Evolutionary conservation across 177 flowering plant genomes (phyloP).

Genomic region (Tripterygium wilfordii): DNA sequence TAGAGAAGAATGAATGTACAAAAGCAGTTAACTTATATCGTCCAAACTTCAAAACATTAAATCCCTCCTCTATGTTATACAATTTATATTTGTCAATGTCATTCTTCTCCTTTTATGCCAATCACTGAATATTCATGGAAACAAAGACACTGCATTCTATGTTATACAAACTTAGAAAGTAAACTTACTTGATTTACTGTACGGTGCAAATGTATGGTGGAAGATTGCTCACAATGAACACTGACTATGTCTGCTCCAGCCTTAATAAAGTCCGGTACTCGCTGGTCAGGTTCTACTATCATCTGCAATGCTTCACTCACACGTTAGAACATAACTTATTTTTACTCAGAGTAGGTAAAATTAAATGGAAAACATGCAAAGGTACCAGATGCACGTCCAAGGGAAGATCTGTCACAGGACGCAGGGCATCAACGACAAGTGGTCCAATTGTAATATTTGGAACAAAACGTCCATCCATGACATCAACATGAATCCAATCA

Average conservation of each 20-base stretch:
- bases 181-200: conserved; percentile 81
- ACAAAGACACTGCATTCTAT: too few species aligned
- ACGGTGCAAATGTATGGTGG: conserved; percentile 96
- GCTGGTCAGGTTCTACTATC: conserved; percentile 99
- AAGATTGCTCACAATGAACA: conserved; percentile 89
- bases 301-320: conserved; percentile 47
- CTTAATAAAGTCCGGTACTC: conserved; percentile 94
- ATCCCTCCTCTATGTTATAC: too few species aligned
- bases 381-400: conserved; percentile 97
- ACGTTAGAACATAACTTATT: conserved; percentile 19
- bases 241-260: conserved; percentile 99
- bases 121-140: too few species aligned
- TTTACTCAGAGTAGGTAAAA: too few species aligned
- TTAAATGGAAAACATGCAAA: too few species aligned
- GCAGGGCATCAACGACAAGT: conserved; percentile 91
- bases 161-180: too few species aligned
- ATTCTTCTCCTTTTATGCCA: too few species aligned
- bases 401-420: conserved; percentile 96
- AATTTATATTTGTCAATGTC: too few species aligned
- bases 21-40: too few species aligned
- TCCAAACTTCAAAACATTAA: too few species aligned
- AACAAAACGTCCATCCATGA: conserved; percentile 99
- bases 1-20: too few species aligned
- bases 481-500: conserved; percentile 99
- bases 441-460: conserved; percentile 99